Conservation (phyloP, 495 filamentous ascomycete genomes). For the Podospora conica region DNA sequence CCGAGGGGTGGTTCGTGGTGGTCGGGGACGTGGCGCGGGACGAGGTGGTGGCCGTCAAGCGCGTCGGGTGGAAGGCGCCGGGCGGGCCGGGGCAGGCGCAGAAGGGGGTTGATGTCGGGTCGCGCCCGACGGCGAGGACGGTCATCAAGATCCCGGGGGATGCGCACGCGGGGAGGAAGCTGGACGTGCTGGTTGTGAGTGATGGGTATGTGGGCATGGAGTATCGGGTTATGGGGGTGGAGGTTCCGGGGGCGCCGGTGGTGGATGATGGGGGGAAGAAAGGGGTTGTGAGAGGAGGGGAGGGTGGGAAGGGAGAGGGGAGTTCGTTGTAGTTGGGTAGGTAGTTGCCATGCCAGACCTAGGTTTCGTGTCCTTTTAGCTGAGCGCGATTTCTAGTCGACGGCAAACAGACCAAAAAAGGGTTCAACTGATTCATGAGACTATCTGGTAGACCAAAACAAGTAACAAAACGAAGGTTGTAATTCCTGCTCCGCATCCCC, state of each 20-base stretch:
- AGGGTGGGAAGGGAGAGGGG: background rate
- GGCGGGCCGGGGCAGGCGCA: background rate
- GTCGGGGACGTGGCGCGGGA: constrained; percentile 58
- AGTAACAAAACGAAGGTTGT: too few relatives aligned
- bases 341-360: too few relatives aligned
- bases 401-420: too few relatives aligned
- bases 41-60: constrained; percentile 78
- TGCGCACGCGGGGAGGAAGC: constrained; percentile 35
- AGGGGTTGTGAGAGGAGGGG: constrained; percentile 3
- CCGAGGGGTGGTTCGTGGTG: constrained; percentile 87
- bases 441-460: too few relatives aligned
- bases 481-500: too few relatives aligned
- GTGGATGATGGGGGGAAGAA: constrained; percentile 17
- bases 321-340: background rate
- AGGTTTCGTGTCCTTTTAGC: too few relatives aligned
- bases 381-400: too few relatives aligned
- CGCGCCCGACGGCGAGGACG: constrained; percentile 42
- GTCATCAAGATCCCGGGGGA: constrained; percentile 57
- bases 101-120: constrained; percentile 23
- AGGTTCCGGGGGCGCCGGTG: constrained; percentile 16
- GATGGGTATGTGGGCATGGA: constrained; percentile 82
- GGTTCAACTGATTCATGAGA: too few relatives aligned
- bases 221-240: constrained; percentile 42
- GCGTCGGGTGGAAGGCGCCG: constrained; percentile 60
- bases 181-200: constrained; percentile 71